A percentile compares a stretch with the other conserved stretches of the same genome.
phyloP scores from a whole-genome alignment of 2,329 filamentous ascomycete species.

The Fusarium sororula region DNA sequence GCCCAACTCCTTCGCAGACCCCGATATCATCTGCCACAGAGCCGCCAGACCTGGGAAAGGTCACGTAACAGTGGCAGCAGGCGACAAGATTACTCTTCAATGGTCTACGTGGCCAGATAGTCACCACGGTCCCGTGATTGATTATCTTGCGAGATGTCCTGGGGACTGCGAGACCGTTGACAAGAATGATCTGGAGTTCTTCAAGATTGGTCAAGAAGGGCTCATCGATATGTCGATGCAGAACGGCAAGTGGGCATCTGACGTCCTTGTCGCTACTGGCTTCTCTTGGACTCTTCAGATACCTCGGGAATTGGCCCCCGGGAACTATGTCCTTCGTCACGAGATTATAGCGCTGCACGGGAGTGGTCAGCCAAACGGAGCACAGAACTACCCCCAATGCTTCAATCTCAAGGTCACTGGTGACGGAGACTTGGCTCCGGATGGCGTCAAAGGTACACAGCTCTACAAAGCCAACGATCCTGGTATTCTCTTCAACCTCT shows the following conservation, averaged over 20 bases:
- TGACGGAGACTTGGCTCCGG: slow-evolving; percentile 47
- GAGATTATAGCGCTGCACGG: too few species aligned
- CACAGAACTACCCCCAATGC: slow-evolving; percentile 63
- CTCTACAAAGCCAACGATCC: slow-evolving; percentile 44
- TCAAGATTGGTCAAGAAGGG: slow-evolving; percentile 70
- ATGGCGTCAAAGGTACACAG: slow-evolving; percentile 44
- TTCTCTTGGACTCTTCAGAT: slow-evolving; percentile 47
- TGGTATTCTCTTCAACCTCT: slow-evolving; percentile 48
- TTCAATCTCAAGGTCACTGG: slow-evolving; percentile 58
- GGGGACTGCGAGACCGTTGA: slow-evolving; percentile 65
- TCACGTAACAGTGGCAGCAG: slow-evolving; percentile 51
- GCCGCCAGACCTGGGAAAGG: slow-evolving; percentile 49
- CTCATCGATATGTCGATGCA: slow-evolving; percentile 58
- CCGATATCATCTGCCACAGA: slow-evolving; percentile 59
- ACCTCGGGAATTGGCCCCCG: too few species aligned
- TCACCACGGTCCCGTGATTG: slow-evolving; percentile 45
- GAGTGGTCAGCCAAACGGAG: slow-evolving; percentile 54
- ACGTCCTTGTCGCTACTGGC: slow-evolving; percentile 54
- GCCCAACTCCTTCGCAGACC: slow-evolving; percentile 48
- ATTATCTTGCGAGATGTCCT: slow-evolving; percentile 69
- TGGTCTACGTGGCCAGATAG: slow-evolving; percentile 54
- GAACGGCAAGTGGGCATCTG: slow-evolving; percentile 48
- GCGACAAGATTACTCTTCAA: slow-evolving; percentile 51
- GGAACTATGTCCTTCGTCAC: slow-evolving; percentile 60
- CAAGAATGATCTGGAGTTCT: slow-evolving; percentile 64